phyloP scores from a whole-genome alignment of 164 flowering plant genomes.

The Dillenia suffruticosa region DNA sequence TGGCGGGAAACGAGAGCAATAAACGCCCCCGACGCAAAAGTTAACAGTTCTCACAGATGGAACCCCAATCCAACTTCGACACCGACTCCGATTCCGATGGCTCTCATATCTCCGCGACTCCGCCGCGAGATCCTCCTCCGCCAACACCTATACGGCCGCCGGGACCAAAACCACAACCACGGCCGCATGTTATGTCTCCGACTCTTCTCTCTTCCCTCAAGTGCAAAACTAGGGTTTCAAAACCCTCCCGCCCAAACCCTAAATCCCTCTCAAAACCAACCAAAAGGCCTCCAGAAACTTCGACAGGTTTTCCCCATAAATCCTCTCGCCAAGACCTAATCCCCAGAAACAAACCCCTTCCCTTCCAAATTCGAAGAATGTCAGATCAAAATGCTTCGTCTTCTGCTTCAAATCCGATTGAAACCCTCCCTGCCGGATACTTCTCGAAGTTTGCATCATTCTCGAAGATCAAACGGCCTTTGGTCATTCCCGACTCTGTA shows the following conservation, averaged over 20 bases:
- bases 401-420: conserved; percentile 13
- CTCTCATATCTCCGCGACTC: conserved; percentile 87
- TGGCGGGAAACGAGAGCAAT: no score
- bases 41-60: no score
- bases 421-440: conserved; percentile 39
- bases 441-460: conserved; percentile 46
- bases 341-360: neutral
- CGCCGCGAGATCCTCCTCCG: conserved; percentile 44
- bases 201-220: conserved; percentile 20
- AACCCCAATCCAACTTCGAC: conserved; percentile 27
- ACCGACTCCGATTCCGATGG: conserved; percentile 75
- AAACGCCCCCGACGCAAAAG: no score
- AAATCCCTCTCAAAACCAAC: conserved; percentile 14
- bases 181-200: conserved; percentile 3
- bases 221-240: conserved; percentile 9
- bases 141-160: conserved; percentile 20
- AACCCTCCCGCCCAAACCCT: conserved; percentile 18
- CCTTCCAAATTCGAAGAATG: conserved; percentile 34
- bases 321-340: conserved; percentile 5
- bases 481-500: conserved; percentile 25
- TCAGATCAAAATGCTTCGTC: conserved; percentile 8
- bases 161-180: conserved; percentile 8
- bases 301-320: conserved; percentile 2
- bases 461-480: conserved; percentile 29
- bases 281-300: conserved; percentile 7